phyloP scores from a whole-genome alignment of 2,329 filamentous ascomycete genomes.

The Sclerotinia trifoliorum region DNA sequence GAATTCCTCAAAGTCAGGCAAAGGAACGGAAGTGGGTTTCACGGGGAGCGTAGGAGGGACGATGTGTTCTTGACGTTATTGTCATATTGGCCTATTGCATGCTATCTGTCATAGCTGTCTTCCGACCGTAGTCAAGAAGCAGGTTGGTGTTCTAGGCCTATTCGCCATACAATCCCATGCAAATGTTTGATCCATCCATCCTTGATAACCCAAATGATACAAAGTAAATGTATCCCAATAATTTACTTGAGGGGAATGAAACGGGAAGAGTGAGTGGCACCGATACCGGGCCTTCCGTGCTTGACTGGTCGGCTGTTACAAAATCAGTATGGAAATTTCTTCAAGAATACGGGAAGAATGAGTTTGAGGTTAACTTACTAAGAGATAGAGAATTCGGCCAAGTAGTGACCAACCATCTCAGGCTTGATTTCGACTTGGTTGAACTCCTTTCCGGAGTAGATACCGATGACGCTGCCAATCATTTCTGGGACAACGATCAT shows the following conservation, averaged over 20 bases:
- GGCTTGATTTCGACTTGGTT: slow-evolving; percentile 99
- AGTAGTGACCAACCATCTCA: slow-evolving; percentile 99
- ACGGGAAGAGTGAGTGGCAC: slow-evolving; percentile 99
- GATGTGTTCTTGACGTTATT: not conserved
- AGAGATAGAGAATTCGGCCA: slow-evolving; percentile 99
- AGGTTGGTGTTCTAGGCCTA: slow-evolving; percentile 8
- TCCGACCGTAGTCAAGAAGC: slow-evolving; percentile 9
- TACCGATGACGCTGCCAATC: slow-evolving; percentile 97
- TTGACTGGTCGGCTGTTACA: slow-evolving; percentile 93
- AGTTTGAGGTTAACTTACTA: slow-evolving; percentile 66
- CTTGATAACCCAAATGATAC: slow-evolving; percentile 28
- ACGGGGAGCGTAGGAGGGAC: not conserved
- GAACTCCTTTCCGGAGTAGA: slow-evolving; percentile 99
- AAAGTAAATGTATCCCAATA: slow-evolving; percentile 28
- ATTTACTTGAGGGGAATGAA: slow-evolving; percentile 99
- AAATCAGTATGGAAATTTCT: not conserved
- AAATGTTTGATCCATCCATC: slow-evolving; percentile 17
- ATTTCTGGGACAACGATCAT: slow-evolving; percentile 99
- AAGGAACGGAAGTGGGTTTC: not conserved
- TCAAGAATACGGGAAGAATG: not conserved
- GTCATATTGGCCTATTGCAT: slow-evolving; percentile 15
- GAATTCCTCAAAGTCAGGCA: not conserved
- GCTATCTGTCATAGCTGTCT: slow-evolving; percentile 18
- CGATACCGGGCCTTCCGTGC: slow-evolving; percentile 99
- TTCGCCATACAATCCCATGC: slow-evolving; percentile 11